phyloP scores from a whole-genome alignment of 2,329 filamentous ascomycete species.

The Cryphonectria nitschkei region DNA sequence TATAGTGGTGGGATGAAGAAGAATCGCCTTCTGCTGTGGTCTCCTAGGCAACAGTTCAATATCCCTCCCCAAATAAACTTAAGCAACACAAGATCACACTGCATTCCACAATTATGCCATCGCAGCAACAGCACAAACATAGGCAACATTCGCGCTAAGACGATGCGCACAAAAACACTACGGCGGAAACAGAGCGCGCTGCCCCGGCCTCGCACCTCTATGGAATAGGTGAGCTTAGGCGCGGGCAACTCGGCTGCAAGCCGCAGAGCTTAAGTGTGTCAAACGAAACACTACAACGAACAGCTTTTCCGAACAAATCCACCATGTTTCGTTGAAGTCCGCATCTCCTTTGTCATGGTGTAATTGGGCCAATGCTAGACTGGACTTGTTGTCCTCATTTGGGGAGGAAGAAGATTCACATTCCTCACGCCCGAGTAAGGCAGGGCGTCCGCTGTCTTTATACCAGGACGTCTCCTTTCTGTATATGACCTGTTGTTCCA shows the following conservation, averaged over 20 bases:
- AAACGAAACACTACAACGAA: no score
- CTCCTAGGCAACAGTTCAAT: not conserved
- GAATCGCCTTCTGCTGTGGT: not conserved
- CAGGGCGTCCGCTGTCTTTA: no score
- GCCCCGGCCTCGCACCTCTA: not conserved
- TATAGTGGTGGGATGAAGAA: not conserved
- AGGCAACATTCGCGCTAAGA: not conserved
- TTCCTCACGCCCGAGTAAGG: no score
- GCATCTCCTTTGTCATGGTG: no score
- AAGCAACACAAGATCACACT: not conserved
- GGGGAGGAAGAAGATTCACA: no score
- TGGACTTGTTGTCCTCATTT: no score
- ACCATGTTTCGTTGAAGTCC: no score
- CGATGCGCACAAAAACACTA: not conserved
- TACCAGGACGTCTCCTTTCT: not conserved
- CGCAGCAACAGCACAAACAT: not conserved
- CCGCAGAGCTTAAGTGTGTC: no score
- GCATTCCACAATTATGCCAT: not conserved
- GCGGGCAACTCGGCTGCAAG: no score
- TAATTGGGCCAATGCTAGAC: no score
- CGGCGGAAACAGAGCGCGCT: not conserved
- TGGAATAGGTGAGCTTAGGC: not conserved
- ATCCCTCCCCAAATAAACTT: not conserved
- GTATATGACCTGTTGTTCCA: not conserved
- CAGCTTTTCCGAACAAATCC: no score